Base-by-base conservation (phyloP, 768 basidiomycete genomes). In the Leccinum sublutescens region DNA sequence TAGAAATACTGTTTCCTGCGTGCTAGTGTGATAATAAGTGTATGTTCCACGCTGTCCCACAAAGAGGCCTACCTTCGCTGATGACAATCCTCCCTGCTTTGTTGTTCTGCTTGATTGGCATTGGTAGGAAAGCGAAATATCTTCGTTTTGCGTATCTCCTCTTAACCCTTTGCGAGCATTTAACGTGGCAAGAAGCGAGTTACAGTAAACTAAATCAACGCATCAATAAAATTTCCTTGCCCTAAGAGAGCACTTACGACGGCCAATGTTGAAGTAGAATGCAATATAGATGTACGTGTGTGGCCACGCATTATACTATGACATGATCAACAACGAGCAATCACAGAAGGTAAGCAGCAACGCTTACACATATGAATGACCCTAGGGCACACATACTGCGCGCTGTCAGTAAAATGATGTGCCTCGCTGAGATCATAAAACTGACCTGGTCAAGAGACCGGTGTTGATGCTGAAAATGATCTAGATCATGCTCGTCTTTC, bases 251-350 rank as follows among this genome's bases (percentile, higher is more conserved):
- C 8, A 79, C 84, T 66, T 67, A 86, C 85, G 69, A 54, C 84
- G 77, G 21, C 85, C 84, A 40, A 85, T 79, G 66, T 78, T 81
- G 62, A 84, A 85, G 67, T 81, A 87, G 70, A 86, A 87, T 2
- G 77, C 70, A 50, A 85, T 81, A 60, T 86, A 87, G 55, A 84
- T 68, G 72, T 84, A 83, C 0, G 83, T 80, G 2, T 76, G 36
- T 0, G 78, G 78, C 34, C 80, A 79, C 15, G 76, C 74, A 14
- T 73, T 60, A 64, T 85, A 85, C 83, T 85, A 47, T 47, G 1
- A 1, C 21, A 53, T 25, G 12, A 40, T 61, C 58, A 55, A 50
- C 17, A 34, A 21, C 47, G 10, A 38, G n/a, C 14, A n/a, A 17
- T 29, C 14, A 6, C 29, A 15, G 21, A 17, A 25, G 19, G 7